Evolutionary conservation across 2,329 filamentous ascomycete species (phyloP).

Genomic region (Nigrograna mackinnonii): DNA sequence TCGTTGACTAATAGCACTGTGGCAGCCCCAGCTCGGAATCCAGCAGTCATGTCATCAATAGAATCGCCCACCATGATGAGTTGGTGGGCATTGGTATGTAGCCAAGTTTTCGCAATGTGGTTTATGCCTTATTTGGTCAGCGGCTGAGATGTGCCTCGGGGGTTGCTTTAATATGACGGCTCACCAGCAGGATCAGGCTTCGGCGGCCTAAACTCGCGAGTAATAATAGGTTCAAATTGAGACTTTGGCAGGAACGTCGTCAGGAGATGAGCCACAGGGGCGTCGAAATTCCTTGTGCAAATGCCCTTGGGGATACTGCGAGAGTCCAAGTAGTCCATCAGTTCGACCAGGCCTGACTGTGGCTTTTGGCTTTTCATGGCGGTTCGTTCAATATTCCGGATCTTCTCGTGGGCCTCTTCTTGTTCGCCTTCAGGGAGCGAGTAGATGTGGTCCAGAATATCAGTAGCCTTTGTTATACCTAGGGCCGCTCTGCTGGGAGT

Average conservation of each 20-base stretch:
- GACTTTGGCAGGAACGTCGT: conserved; percentile 71
- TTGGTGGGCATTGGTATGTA: conserved; percentile 42
- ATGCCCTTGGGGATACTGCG: conserved; percentile 75
- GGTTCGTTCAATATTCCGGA: conserved; percentile 77
- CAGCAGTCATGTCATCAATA: conserved; percentile 91
- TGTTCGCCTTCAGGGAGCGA: conserved; percentile 66
- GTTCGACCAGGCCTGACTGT: conserved; percentile 74
- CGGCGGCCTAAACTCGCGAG: conserved; percentile 78
- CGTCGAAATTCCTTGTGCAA: conserved; percentile 89
- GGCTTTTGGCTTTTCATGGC: conserved; percentile 82
- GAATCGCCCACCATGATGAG: conserved; percentile 64
- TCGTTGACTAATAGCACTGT: conserved; percentile 88
- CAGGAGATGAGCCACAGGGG: conserved; percentile 75
- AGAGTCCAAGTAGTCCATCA: conserved; percentile 82
- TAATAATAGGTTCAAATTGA: conserved; percentile 78
- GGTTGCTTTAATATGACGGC: too few species aligned
- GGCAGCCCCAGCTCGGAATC: conserved; percentile 78
- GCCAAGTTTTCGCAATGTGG: conserved; percentile 82
- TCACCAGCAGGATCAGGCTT: conserved; percentile 80
- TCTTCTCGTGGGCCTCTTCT: conserved; percentile 68
- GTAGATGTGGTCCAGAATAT: conserved; percentile 91
- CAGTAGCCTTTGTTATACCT: conserved; percentile 69
- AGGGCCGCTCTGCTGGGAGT: conserved; percentile 59
- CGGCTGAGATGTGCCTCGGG: too few species aligned
- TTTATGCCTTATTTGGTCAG: conserved; percentile 71